These are phyloP conservation scores for Xylaria grammica DNA, from an alignment of 495 filamentous ascomycete species.

Conservation along the genomic window DNA sequence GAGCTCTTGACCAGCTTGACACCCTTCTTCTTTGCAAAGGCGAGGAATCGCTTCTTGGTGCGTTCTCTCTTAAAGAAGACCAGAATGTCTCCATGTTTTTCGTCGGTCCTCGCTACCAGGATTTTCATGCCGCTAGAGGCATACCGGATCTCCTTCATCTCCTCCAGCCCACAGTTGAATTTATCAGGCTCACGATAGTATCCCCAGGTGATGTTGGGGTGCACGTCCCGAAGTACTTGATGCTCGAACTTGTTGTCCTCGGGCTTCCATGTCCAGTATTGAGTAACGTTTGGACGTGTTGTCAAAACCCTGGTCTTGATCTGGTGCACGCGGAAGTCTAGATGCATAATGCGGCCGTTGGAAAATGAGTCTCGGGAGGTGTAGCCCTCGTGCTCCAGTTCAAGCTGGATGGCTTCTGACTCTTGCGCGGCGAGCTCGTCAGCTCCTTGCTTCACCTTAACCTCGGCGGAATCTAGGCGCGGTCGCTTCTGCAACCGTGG, in stretches of 20 bases:
- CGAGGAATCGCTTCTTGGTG: constrained; percentile 52
- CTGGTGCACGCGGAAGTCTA: constrained; percentile 54
- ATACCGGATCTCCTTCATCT: constrained; percentile 46
- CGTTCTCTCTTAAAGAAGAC: constrained; percentile 51
- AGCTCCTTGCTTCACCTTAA: constrained; percentile 19
- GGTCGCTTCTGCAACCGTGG: constrained; percentile 34
- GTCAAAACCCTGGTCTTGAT: constrained; percentile 47
- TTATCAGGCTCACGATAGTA: constrained; percentile 52
- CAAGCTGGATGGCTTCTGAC: constrained; percentile 24
- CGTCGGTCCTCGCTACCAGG: constrained; percentile 35
- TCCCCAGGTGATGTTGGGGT: constrained; percentile 47
- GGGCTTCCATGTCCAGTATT: constrained; percentile 55
- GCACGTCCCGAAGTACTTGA: constrained; percentile 50
- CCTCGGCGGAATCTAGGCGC: constrained; percentile 23
- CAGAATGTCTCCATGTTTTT: constrained; percentile 41
- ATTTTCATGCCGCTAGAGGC: constrained; percentile 39
- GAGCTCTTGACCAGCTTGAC: constrained; percentile 42
- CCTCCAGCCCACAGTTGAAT: constrained; percentile 45
- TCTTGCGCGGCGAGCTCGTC: constrained; percentile 8
- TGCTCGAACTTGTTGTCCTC: constrained; percentile 49
- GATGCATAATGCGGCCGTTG: constrained; percentile 40
- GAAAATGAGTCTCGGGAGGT: constrained; percentile 51
- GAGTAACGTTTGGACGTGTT: constrained; percentile 48
- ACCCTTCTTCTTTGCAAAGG: constrained; percentile 45
- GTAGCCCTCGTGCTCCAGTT: constrained; percentile 48